phyloP scores from a whole-genome alignment of 2,329 filamentous ascomycete genomes.

The Arthroderma sp. region DNA sequence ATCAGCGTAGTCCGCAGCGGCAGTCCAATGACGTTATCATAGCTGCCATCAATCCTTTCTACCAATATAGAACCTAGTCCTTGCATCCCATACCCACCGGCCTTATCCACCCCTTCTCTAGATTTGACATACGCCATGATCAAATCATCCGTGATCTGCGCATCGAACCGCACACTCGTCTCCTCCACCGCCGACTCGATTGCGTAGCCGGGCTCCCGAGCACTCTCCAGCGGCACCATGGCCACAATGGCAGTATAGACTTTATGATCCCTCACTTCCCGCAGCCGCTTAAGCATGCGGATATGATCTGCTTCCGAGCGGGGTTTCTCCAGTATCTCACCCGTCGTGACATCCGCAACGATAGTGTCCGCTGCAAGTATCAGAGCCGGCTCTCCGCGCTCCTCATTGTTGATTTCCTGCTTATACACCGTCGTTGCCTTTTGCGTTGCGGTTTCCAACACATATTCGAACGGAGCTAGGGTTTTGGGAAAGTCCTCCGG shows the following conservation, averaged over 20 bases:
- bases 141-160: constrained; percentile 63
- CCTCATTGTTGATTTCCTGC: constrained; percentile 42
- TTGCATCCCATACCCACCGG: constrained; percentile 89
- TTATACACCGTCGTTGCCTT: constrained; percentile 68
- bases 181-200: constrained; percentile 74
- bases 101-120: constrained; percentile 88
- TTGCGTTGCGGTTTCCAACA: constrained; percentile 67
- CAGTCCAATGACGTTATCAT: constrained; percentile 89
- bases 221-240: constrained; percentile 70
- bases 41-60: constrained; percentile 74
- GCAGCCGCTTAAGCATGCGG: constrained; percentile 65
- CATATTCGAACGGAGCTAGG: constrained; percentile 78
- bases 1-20: constrained; percentile 65
- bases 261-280: constrained; percentile 64
- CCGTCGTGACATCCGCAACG: constrained; percentile 57
- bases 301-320: constrained; percentile 67
- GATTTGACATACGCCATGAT: constrained; percentile 57
- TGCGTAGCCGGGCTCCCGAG: constrained; percentile 71
- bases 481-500: constrained; percentile 76
- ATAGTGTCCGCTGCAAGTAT: constrained; percentile 88
- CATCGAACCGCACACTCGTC: constrained; percentile 78
- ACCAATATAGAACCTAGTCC: constrained; percentile 76
- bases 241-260: constrained; percentile 76
- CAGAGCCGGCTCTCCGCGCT: constrained; percentile 58
- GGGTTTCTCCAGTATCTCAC: constrained; percentile 83